Conservation (phyloP, 2,329 filamentous ascomycete genomes). For the Keithomyces neogunnii region DNA sequence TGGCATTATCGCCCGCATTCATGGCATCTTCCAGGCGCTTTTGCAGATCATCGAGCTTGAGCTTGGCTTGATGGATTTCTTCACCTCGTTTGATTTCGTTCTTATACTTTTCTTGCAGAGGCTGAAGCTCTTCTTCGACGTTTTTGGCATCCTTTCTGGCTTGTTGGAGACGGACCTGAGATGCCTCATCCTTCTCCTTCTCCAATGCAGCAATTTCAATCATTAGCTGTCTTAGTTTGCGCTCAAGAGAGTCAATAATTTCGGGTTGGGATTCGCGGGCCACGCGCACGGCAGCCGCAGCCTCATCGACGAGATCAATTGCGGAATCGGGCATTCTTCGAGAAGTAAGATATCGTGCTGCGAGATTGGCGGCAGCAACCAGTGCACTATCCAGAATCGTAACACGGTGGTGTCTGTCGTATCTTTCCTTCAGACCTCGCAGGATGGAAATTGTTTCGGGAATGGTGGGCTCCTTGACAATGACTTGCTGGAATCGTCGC, state of each 20-base stretch:
- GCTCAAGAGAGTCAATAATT: slow-evolving; percentile 88
- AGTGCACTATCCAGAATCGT: slow-evolving; percentile 92
- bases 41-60: slow-evolving; percentile 86
- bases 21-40: slow-evolving; percentile 92
- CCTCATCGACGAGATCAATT: slow-evolving; percentile 93
- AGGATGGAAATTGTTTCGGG: slow-evolving; percentile 92
- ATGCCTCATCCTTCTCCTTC: slow-evolving; percentile 90
- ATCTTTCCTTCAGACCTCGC: slow-evolving; percentile 95
- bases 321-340: slow-evolving; percentile 91
- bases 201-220: slow-evolving; percentile 96
- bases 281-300: slow-evolving; percentile 90
- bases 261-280: slow-evolving; percentile 95
- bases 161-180: slow-evolving; percentile 69
- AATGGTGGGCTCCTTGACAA: slow-evolving; percentile 89
- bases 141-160: slow-evolving; percentile 90
- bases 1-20: slow-evolving; percentile 73
- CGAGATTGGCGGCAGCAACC: slow-evolving; percentile 82
- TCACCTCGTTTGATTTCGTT: slow-evolving; percentile 85
- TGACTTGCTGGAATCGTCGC: slow-evolving; percentile 94
- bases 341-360: slow-evolving; percentile 85
- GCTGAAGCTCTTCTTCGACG: slow-evolving; percentile 84
- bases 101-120: slow-evolving; percentile 91
- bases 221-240: slow-evolving; percentile 80
- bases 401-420: slow-evolving; percentile 96
- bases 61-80: slow-evolving; percentile 87